Evolutionary conservation across 1,139 yeast species (phyloP).

Genomic region (Ogataea hybrid): DNA sequence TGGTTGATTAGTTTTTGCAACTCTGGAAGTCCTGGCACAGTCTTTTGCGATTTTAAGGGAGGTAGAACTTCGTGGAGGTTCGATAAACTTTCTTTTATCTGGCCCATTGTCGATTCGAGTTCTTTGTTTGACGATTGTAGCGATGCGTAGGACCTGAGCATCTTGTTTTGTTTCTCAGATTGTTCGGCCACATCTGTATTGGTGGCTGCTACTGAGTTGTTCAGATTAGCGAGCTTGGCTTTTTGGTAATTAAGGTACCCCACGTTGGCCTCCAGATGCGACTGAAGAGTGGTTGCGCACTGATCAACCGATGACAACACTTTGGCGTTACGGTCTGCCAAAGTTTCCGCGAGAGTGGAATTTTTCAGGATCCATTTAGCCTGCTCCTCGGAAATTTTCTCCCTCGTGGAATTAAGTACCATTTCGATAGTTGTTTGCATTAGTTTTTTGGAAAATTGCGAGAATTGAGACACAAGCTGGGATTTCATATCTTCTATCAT

Average conservation of each 20-base stretch:
- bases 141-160: slow-evolving; percentile 1
- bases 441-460: slow-evolving; percentile 5
- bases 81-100: neutral
- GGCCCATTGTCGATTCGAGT: neutral
- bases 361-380: slow-evolving; percentile 7
- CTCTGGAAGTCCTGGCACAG: slow-evolving; percentile 4
- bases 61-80: neutral
- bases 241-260: slow-evolving; percentile 16
- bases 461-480: slow-evolving; percentile 2
- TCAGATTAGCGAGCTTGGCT: slow-evolving; percentile 10
- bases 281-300: slow-evolving; percentile 4
- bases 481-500: slow-evolving; percentile 9
- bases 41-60: neutral
- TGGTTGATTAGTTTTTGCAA: slow-evolving; percentile 1
- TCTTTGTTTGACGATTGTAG: slow-evolving; percentile 1
- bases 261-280: slow-evolving; percentile 13
- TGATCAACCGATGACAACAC: neutral
- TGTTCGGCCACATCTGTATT: neutral
- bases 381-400: slow-evolving; percentile 6
- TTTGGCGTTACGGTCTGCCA: neutral
- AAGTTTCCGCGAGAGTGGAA: neutral
- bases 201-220: neutral
- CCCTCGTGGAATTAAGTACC: slow-evolving; percentile 8
- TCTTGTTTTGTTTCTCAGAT: neutral
- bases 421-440: slow-evolving; percentile 9